Percentiles rank a stretch among this genome's conserved stretches.
Evolutionary conservation across 805 yeast species (phyloP).

Genomic region (Pichia eremophila): DNA sequence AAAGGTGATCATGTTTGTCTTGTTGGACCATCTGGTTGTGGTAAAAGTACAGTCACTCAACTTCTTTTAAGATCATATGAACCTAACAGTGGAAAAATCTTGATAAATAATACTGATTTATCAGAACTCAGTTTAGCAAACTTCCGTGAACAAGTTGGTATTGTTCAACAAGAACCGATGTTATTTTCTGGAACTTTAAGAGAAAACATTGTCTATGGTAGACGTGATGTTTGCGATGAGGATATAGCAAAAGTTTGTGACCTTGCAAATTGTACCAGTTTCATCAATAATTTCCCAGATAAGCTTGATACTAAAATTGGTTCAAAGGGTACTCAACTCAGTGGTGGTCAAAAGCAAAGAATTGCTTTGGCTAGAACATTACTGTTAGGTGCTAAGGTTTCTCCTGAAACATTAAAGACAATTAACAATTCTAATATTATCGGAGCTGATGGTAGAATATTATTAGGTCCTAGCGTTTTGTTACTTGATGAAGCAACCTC

Average conservation of each 20-base stretch:
- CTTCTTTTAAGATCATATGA: conserved; percentile 78
- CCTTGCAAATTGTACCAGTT: conserved; percentile 64
- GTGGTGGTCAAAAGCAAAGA: conserved; percentile 94
- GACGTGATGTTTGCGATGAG: conserved; percentile 46
- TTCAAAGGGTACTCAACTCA: conserved; percentile 76
- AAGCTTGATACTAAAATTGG: conserved; percentile 80
- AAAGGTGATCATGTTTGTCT: conserved; percentile 86
- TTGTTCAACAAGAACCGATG: conserved; percentile 89
- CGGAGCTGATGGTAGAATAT: conserved; percentile 17
- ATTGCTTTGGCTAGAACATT: conserved; percentile 86
- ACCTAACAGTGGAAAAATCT: conserved; percentile 54
- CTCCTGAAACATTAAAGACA: conserved; percentile 3
- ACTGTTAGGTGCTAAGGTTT: conserved; percentile 34
- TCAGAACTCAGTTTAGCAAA: conserved; percentile 59
- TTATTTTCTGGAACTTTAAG: conserved; percentile 77
- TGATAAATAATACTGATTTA: conserved; percentile 57
- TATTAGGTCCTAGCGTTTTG: conserved; percentile 59
- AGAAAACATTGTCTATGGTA: conserved; percentile 78
- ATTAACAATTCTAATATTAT: conserved; percentile 10
- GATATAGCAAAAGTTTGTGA: conserved; percentile 53
- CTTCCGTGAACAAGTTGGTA: conserved; percentile 69
- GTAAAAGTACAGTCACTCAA: conserved; percentile 83
- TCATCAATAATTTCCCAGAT: conserved; percentile 68
- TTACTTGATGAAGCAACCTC: conserved; percentile 92
- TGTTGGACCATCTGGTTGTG: conserved; percentile 97